Evolutionary conservation across 169 alveolate genomes (phyloP), one percentile per base, ranked within the genome.

Genomic region (Theileria equi): DNA sequence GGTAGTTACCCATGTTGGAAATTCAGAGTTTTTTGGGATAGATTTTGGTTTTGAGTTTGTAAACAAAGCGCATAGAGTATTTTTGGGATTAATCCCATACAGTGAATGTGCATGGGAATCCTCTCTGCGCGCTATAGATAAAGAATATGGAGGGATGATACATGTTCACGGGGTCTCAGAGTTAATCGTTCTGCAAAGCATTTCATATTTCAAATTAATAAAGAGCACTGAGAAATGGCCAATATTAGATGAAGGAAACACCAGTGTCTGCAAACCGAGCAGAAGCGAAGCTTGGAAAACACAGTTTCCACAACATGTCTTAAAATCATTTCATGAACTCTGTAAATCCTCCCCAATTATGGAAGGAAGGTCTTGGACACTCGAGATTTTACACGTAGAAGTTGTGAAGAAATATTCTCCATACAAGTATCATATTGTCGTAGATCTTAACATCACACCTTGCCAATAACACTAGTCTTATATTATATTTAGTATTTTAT

Each of bases 31-130:
- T 10, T 61, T 61, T 19, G 62, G 72, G 28, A 26, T 3, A 2
- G 5, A 34, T 1, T 57, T 31, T 49, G 67, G 67, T 26, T 16
- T 74, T 35, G 54, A 80, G 17, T 57, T 64, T 74, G 81, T 62
- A 11, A 74, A 82, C 16, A 66, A 53, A 31, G 83, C 87, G 11
- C 68, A 88, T 28, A 28, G 90, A 16, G 58, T 88, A 16, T 17
- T 71, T 2, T 67, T 88, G 25, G 93, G 93, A 2, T 68, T 88
- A 17, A 25, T 88, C 26, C 93, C 93, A 11, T 34, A 77, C 21
- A 78, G 91, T 29, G 44, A 48, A 38, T 38, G 41, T 1, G 89
- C 88, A 35, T 85, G 92, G 92, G 36, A 31, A 0, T 68, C 88
- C n/a, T 91, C 92, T 0, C 66, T 85, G 32, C 17, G 54, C 10